Conservation (phyloP, 2,329 filamentous ascomycete species). For the Penicillium sp. region DNA sequence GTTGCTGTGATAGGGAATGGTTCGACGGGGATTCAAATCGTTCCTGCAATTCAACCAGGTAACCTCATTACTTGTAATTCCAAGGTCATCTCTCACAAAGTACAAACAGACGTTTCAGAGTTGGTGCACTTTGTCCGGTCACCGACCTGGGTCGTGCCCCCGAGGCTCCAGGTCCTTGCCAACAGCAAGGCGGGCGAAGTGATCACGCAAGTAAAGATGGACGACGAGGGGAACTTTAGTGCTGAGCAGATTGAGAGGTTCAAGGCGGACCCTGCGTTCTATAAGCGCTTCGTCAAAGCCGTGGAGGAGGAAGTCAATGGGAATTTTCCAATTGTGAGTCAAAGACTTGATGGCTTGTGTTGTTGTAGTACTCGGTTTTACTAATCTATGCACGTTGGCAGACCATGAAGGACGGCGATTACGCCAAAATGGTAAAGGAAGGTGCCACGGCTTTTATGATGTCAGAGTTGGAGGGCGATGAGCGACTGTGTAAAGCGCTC, state of each 20-base stretch:
- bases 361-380: not conserved
- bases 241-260: not conserved
- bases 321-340: too few relatives aligned
- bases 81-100: too few relatives aligned
- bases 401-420: not conserved
- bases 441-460: too few relatives aligned
- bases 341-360: too few relatives aligned
- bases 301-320: too few relatives aligned
- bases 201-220: not conserved
- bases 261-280: too few relatives aligned
- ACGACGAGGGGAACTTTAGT: not conserved
- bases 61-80: too few relatives aligned
- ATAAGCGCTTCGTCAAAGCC: too few relatives aligned
- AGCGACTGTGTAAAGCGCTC: not conserved
- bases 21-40: constrained; percentile 35
- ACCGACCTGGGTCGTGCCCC: not conserved
- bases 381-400: not conserved
- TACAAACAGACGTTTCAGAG: too few relatives aligned
- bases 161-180: not conserved
- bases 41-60: constrained; percentile 2
- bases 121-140: not conserved
- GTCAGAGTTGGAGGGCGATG: too few relatives aligned
- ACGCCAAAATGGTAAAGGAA: not conserved
- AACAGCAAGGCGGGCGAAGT: not conserved
- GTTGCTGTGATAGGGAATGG: constrained; percentile 41